Evolutionary conservation across 345 rosid species (phyloP).

Genomic region (Cardamine chenopodiifolia): DNA sequence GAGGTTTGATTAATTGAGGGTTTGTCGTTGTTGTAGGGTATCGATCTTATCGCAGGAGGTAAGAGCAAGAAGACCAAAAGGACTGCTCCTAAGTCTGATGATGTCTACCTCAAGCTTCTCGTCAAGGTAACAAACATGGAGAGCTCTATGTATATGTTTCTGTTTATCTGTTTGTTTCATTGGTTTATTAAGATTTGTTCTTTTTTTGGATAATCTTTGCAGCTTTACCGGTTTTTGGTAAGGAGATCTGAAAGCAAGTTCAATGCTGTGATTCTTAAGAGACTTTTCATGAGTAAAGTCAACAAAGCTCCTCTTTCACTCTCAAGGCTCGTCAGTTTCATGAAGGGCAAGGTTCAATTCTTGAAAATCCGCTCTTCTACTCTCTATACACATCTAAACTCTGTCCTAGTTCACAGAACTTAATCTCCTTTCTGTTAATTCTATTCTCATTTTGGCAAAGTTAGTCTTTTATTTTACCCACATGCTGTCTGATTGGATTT

Average conservation of each 20-base stretch:
- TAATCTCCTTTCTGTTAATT: neutral
- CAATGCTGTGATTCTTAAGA: conserved; percentile 89
- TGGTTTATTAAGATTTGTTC: neutral
- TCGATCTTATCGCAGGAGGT: conserved; percentile 90
- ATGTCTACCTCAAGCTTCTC: conserved; percentile 92
- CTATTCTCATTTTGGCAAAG: neutral
- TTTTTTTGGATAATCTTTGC: neutral
- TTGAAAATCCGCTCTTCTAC: no score
- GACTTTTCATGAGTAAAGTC: conserved; percentile 93
- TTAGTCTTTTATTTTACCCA: no score
- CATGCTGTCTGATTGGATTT: neutral
- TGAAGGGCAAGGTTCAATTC: conserved; percentile 67
- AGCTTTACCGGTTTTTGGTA: conserved; percentile 87
- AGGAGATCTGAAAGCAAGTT: conserved; percentile 90
- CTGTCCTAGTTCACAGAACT: neutral
- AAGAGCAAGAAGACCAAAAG: conserved; percentile 91
- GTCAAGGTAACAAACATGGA: conserved; percentile 64
- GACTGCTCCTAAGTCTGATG: conserved; percentile 84
- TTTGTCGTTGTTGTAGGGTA: conserved; percentile 58
- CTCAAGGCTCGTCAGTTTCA: conserved; percentile 62
- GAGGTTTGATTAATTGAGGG: neutral
- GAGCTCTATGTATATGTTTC: neutral
- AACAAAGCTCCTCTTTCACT: conserved; percentile 90
- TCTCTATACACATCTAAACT: neutral
- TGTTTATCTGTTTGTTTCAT: neutral